phyloP scores from a whole-genome alignment of 116 monocot genomes.

The Phalaenopsis hybrid region DNA sequence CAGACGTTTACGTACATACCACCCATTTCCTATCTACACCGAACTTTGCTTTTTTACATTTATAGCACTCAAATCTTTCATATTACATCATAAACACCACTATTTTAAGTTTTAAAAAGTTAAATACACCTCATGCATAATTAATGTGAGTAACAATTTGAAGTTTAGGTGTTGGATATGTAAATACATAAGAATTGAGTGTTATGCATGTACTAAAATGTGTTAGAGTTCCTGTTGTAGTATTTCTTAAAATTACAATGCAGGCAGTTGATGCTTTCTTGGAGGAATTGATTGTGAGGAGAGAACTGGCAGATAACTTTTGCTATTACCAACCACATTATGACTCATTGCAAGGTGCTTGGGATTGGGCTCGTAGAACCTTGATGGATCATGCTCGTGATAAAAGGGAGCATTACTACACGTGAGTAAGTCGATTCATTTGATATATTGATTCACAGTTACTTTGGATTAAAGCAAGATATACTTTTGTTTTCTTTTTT shows the following conservation, averaged over 20 bases:
- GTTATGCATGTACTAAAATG: too few relatives aligned
- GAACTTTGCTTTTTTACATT: too few relatives aligned
- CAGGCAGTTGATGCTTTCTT: slow-evolving; percentile 85
- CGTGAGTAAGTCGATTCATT: slow-evolving; percentile 37
- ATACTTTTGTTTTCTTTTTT: not conserved
- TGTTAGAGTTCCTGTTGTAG: not conserved
- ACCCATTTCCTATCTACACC: too few relatives aligned
- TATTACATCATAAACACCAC: too few relatives aligned
- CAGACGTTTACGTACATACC: not conserved
- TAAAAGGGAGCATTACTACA: slow-evolving; percentile 77
- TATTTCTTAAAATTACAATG: slow-evolving; percentile 1
- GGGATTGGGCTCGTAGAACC: slow-evolving; percentile 94
- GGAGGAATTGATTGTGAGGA: slow-evolving; percentile 89
- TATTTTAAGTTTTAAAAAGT: not conserved
- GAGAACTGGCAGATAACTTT: slow-evolving; percentile 91
- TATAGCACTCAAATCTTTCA: too few relatives aligned
- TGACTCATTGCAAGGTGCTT: slow-evolving; percentile 85
- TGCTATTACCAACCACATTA: slow-evolving; percentile 90
- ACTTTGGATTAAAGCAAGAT: not conserved
- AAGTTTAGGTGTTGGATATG: too few relatives aligned
- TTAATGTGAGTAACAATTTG: too few relatives aligned
- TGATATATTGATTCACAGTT: not conserved
- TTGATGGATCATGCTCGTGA: slow-evolving; percentile 80
- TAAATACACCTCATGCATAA: too few relatives aligned
- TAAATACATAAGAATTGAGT: too few relatives aligned